A percentile compares a stretch with the other conserved stretches of the same genome.
Conservation (phyloP, 2,329 filamentous ascomycete genomes). For the Diaporthe aspalathi region DNA sequence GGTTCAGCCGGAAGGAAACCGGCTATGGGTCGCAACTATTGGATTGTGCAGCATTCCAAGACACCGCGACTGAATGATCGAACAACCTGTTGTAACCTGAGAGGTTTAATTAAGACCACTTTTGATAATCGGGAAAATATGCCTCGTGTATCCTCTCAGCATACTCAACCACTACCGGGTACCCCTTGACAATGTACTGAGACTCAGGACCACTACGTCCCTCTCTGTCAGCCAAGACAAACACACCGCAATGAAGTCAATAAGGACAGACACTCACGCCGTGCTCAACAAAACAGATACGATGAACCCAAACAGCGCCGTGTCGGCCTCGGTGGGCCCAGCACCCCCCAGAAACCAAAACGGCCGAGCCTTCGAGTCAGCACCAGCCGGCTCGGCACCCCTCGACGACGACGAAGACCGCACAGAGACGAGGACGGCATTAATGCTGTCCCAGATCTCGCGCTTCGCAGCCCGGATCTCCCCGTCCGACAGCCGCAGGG, state of each 20-base stretch:
- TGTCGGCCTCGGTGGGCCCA: constrained; percentile 67
- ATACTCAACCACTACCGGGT: constrained; percentile 65
- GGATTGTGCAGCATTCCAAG: background rate
- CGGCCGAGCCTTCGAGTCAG: constrained; percentile 44
- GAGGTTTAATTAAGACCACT: constrained; percentile 44
- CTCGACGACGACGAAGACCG: constrained; percentile 40
- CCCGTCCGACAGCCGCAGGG: constrained; percentile 59
- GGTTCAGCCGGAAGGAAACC: background rate
- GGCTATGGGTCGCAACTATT: too few species aligned
- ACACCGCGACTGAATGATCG: background rate
- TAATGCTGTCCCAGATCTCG: constrained; percentile 67
- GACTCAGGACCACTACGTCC: constrained; percentile 58
- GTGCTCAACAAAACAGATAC: constrained; percentile 61
- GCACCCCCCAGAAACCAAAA: constrained; percentile 70
- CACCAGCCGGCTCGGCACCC: background rate
- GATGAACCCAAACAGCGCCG: constrained; percentile 68
- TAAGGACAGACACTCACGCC: constrained; percentile 57
- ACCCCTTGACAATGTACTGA: constrained; percentile 55
- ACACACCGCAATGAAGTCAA: background rate
- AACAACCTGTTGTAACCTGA: background rate
- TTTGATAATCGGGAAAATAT: constrained; percentile 70
- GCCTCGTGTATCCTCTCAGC: constrained; percentile 64
- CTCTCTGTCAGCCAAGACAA: constrained; percentile 31
- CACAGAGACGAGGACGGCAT: constrained; percentile 52
- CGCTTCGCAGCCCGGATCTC: constrained; percentile 59